Evolutionary conservation across 2,329 filamentous ascomycete species (phyloP).

Genomic region (Purpureocillium takamizusanense): DNA sequence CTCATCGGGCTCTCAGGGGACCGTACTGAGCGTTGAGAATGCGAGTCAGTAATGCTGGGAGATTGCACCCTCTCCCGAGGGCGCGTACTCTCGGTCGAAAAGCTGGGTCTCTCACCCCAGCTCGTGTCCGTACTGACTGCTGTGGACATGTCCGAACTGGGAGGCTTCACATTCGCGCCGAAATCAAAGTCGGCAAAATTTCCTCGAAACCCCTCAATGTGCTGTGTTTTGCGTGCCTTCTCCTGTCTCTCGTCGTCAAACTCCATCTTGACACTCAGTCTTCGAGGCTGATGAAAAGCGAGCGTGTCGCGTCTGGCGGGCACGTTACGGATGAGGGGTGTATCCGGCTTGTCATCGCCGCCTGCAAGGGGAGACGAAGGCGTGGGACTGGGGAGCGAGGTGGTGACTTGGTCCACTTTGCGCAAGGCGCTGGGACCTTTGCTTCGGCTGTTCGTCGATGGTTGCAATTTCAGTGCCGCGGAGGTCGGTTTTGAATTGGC

Average conservation of each 20-base stretch:
- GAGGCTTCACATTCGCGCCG: conserved; percentile 19
- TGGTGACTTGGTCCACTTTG: conserved; percentile 14
- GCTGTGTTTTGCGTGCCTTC: conserved; percentile 11
- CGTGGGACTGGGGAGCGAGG: conserved; percentile 31
- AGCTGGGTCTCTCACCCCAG: neutral
- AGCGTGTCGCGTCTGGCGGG: conserved; percentile 42
- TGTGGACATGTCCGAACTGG: neutral
- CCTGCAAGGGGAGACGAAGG: conserved; percentile 14
- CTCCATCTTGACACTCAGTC: conserved; percentile 38
- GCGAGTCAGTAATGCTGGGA: too few species aligned
- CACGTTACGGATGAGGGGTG: conserved; percentile 37
- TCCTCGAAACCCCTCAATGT: conserved; percentile 23
- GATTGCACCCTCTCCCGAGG: too few species aligned
- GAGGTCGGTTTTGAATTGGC: neutral
- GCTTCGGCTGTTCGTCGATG: conserved; percentile 11
- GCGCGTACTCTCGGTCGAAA: too few species aligned
- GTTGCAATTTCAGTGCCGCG: conserved; percentile 5
- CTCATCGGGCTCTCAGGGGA: too few species aligned
- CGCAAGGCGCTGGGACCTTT: conserved; percentile 15
- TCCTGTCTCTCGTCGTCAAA: conserved; percentile 12
- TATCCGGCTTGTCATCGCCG: conserved; percentile 28
- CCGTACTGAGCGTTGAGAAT: too few species aligned
- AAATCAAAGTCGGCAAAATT: conserved; percentile 30
- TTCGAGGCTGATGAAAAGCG: conserved; percentile 33
- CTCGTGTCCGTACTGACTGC: neutral